Percentiles rank a stretch among this genome's conserved stretches.
Conservation (phyloP, 805 yeast species). For the Myxozyma sirexii region DNA sequence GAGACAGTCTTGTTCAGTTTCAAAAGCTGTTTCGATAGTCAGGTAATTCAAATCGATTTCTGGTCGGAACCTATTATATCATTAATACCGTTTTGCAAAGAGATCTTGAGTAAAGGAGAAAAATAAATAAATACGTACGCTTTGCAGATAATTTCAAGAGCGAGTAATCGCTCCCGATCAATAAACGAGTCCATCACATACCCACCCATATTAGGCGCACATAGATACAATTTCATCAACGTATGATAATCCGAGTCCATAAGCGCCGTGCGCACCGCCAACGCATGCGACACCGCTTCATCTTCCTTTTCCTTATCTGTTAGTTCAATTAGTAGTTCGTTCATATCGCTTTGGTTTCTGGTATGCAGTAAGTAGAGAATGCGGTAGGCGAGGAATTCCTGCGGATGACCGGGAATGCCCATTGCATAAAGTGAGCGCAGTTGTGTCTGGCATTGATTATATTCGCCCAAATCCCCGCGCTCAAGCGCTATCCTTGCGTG, state of each 20-base stretch:
- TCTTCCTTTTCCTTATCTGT: conserved; percentile 37
- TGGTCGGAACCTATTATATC: conserved; percentile 41
- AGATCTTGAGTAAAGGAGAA: background rate
- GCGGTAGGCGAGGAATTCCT: conserved; percentile 74
- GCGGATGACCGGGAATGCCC: conserved; percentile 46
- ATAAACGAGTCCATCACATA: conserved; percentile 57
- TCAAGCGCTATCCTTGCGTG: conserved; percentile 87
- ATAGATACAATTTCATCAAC: conserved; percentile 51
- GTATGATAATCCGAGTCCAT: conserved; percentile 54
- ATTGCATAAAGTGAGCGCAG: conserved; percentile 62
- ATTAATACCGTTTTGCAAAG: background rate
- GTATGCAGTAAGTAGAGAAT: conserved; percentile 76
- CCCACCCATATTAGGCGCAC: conserved; percentile 49
- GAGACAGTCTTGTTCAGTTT: conserved; percentile 42
- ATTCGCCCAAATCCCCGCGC: conserved; percentile 86
- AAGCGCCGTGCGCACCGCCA: conserved; percentile 44
- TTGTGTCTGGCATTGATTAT: conserved; percentile 91
- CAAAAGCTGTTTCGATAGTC: conserved; percentile 43
- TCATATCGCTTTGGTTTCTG: conserved; percentile 60
- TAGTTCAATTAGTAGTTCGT: conserved; percentile 46
- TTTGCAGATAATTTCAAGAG: conserved; percentile 58
- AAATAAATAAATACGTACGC: conserved; percentile 43
- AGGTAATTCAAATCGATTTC: conserved; percentile 37
- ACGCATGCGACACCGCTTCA: conserved; percentile 43
- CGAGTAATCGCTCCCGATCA: conserved; percentile 58